Evolutionary conservation across 2,329 filamentous ascomycete genomes (phyloP).

Genomic region (Ascochyta fabae): DNA sequence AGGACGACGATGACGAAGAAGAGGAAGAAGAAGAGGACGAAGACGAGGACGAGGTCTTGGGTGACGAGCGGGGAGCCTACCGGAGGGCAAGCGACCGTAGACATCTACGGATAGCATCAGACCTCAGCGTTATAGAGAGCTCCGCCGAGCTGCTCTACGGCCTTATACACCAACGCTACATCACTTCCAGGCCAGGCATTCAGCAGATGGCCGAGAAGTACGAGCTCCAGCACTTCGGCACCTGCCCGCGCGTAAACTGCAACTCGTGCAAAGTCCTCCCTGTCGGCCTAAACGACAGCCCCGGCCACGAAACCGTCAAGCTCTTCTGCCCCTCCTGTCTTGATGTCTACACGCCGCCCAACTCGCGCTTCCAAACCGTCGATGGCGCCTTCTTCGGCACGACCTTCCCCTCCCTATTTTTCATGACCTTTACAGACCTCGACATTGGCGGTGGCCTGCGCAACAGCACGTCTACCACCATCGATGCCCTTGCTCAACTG

Average conservation of each 20-base stretch:
- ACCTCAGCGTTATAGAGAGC: constrained; percentile 93
- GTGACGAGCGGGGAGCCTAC: constrained; percentile 62
- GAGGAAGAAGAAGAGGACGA: constrained; percentile 73
- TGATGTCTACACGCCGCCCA: constrained; percentile 96
- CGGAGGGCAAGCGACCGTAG: constrained; percentile 62
- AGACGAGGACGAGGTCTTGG: constrained; percentile 57
- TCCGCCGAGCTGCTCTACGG: constrained; percentile 98
- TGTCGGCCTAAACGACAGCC: constrained; percentile 91
- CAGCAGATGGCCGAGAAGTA: constrained; percentile 99
- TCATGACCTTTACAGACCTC: constrained; percentile 97
- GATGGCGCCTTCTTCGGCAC: constrained; percentile 98
- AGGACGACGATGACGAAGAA: constrained; percentile 88
- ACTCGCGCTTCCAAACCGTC: constrained; percentile 95
- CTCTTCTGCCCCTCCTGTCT: constrained; percentile 96
- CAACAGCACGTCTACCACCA: constrained; percentile 55
- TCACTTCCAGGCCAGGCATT: constrained; percentile 93
- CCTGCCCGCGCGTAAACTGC: constrained; percentile 93
- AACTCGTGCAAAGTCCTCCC: constrained; percentile 88
- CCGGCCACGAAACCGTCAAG: constrained; percentile 96
- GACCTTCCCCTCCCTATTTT: constrained; percentile 95
- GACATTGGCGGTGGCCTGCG: constrained; percentile 76
- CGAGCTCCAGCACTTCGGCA: constrained; percentile 93
- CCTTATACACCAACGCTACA: constrained; percentile 97
- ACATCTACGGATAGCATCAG: constrained; percentile 86
- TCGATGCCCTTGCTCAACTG: constrained; percentile 44